Evolutionary conservation across 805 yeast species (phyloP).

Genomic region (Hanseniaspora vineae): DNA sequence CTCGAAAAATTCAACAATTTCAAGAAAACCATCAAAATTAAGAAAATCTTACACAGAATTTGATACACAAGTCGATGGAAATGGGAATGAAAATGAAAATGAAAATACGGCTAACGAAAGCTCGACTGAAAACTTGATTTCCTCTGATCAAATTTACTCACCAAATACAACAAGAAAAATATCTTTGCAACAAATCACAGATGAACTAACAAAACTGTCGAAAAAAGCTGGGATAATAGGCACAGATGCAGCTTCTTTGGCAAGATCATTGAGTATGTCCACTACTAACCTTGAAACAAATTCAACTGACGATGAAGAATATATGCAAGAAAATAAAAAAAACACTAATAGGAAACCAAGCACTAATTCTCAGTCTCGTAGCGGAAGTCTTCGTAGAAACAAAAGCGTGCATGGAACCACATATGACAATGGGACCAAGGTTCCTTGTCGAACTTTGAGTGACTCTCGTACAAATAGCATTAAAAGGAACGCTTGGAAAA

Average conservation of each 20-base stretch:
- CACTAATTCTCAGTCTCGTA: too few species aligned
- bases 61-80: conserved; percentile 7
- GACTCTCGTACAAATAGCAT: too few species aligned
- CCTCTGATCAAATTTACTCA: not conserved
- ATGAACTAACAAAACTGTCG: conserved; percentile 61
- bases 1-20: conserved; percentile 16
- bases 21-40: conserved; percentile 23
- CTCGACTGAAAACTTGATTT: conserved; percentile 9
- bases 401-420: not conserved
- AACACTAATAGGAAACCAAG: not conserved
- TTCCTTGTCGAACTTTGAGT: too few species aligned
- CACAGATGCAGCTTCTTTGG: conserved; percentile 71
- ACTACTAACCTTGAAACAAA: conserved; percentile 21
- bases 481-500: not conserved
- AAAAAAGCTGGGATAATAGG: conserved; percentile 69
- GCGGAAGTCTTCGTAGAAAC: not conserved
- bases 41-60: conserved; percentile 21
- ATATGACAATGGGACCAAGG: too few species aligned
- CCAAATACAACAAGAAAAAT: conserved; percentile 22
- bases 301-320: conserved; percentile 2
- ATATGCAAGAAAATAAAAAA: not conserved
- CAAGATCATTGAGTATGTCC: conserved; percentile 62
- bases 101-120: conserved; percentile 9
- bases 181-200: conserved; percentile 57
- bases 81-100: conserved; percentile 22